Evolutionary conservation across 2,329 filamentous ascomycete genomes (phyloP).

Genomic region (Fusarium praegraminearum): DNA sequence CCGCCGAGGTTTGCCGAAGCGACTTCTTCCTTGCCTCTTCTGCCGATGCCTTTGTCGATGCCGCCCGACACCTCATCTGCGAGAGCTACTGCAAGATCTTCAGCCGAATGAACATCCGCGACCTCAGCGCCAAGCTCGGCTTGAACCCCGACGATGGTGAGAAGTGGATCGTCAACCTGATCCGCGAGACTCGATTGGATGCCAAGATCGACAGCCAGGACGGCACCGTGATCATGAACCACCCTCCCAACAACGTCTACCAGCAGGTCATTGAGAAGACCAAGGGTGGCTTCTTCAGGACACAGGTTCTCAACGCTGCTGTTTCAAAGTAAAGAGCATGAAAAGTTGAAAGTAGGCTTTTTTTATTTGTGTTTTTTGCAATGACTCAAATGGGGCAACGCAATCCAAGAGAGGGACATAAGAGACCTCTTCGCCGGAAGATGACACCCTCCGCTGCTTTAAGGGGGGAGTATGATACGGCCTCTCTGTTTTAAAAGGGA

Average conservation of each 20-base stretch:
- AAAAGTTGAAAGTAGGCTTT: conserved; percentile 19
- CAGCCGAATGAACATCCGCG: conserved; percentile 97
- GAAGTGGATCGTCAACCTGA: conserved; percentile 99
- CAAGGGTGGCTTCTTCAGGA: conserved; percentile 98
- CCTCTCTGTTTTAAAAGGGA: conserved; percentile 17
- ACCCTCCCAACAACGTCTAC: conserved; percentile 97
- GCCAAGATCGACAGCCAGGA: conserved; percentile 99
- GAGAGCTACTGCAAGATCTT: conserved; percentile 99
- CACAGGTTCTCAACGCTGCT: conserved; percentile 86
- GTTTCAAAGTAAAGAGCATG: conserved; percentile 62
- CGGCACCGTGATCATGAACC: conserved; percentile 99
- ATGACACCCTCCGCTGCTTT: conserved; percentile 41
- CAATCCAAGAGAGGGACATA: conserved; percentile 30
- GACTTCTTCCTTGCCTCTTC: conserved; percentile 95
- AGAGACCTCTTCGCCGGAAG: conserved; percentile 27
- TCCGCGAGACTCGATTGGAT: conserved; percentile 95
- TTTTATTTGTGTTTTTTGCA: conserved; percentile 41
- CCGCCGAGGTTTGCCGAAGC: conserved; percentile 89
- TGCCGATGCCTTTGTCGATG: conserved; percentile 90
- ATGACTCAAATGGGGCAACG: conserved; percentile 41
- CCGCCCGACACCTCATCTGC: conserved; percentile 94
- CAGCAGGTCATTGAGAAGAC: conserved; percentile 99
- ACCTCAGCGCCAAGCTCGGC: conserved; percentile 90
- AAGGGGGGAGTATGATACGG: conserved; percentile 7
- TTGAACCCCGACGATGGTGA: conserved; percentile 95